Evolutionary conservation across 352 stramenopile genomes (phyloP).

Genomic region (Globisporangium barbulae): DNA sequence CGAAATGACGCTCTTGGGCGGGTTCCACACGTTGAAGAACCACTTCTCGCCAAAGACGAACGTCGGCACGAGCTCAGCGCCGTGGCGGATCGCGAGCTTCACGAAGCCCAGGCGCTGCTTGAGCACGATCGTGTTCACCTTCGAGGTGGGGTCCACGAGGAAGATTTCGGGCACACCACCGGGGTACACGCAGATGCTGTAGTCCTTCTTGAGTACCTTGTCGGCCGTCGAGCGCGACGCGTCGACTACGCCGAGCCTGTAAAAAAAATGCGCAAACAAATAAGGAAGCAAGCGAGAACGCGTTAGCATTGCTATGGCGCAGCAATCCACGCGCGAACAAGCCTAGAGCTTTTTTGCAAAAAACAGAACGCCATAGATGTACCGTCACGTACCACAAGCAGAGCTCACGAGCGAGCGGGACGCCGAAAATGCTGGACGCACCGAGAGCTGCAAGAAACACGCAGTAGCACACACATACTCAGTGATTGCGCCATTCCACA

Average conservation of each 20-base stretch:
- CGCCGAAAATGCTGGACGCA: slow-evolving; percentile 20
- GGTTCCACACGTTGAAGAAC: slow-evolving; percentile 48
- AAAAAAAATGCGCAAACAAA: not conserved
- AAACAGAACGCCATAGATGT: not conserved
- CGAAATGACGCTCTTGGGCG: slow-evolving; percentile 11
- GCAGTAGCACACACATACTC: not conserved
- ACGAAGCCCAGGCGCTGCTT: slow-evolving; percentile 81
- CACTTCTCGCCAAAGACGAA: slow-evolving; percentile 84
- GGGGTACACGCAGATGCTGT: slow-evolving; percentile 71
- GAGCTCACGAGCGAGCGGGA: slow-evolving; percentile 22
- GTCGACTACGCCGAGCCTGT: slow-evolving; percentile 66
- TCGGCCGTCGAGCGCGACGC: slow-evolving; percentile 67
- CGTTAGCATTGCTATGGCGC: not conserved
- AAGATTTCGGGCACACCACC: slow-evolving; percentile 81
- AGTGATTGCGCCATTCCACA: too few species aligned
- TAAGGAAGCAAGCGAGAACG: too few species aligned
- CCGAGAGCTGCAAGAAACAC: slow-evolving; percentile 5
- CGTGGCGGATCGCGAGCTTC: slow-evolving; percentile 76
- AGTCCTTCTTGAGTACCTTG: slow-evolving; percentile 65
- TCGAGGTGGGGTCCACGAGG: slow-evolving; percentile 64
- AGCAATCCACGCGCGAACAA: too few species aligned
- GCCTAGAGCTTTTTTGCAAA: not conserved
- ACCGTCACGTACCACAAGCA: slow-evolving; percentile 16
- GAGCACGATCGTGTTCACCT: slow-evolving; percentile 67
- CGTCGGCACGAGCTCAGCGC: slow-evolving; percentile 66